Percentiles rank a stretch among this genome's conserved stretches.
These are phyloP conservation scores for Asterella californica DNA, from an alignment of 225 moss, liverwort and hornwort genomes.

Conservation along the genomic window DNA sequence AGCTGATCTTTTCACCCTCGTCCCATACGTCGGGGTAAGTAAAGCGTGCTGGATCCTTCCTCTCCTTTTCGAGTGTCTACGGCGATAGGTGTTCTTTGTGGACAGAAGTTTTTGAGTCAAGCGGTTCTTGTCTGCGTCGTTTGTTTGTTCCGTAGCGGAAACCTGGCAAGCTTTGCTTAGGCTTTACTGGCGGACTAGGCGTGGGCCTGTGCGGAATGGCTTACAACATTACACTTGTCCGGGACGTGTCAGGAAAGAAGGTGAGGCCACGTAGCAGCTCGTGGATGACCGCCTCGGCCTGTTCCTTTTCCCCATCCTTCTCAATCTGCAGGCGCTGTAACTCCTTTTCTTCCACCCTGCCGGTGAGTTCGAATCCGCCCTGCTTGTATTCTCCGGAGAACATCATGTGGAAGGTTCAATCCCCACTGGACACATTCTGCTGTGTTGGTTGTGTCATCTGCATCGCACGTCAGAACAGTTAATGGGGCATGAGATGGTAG, in stretches of 20 bases:
- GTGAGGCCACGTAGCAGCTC: slow-evolving; percentile 1
- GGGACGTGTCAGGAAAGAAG: background rate
- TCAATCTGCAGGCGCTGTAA: background rate
- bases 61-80: background rate
- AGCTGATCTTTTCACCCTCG: background rate
- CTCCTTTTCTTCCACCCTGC: no score
- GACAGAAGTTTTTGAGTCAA: background rate
- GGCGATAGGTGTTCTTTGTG: background rate
- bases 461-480: no score
- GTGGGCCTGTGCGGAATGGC: background rate
- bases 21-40: background rate
- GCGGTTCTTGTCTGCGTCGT: background rate
- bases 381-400: no score
- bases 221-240: background rate
- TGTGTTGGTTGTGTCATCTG: no score
- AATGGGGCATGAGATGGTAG: no score
- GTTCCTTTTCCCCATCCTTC: background rate
- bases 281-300: background rate
- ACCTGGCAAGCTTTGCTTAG: background rate
- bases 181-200: background rate
- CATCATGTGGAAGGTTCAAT: no score
- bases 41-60: no score
- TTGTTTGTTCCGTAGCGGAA: background rate
- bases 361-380: no score
- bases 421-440: no score